Conservation (phyloP, 768 basidiomycete species). For the Lactarius vividus region DNA sequence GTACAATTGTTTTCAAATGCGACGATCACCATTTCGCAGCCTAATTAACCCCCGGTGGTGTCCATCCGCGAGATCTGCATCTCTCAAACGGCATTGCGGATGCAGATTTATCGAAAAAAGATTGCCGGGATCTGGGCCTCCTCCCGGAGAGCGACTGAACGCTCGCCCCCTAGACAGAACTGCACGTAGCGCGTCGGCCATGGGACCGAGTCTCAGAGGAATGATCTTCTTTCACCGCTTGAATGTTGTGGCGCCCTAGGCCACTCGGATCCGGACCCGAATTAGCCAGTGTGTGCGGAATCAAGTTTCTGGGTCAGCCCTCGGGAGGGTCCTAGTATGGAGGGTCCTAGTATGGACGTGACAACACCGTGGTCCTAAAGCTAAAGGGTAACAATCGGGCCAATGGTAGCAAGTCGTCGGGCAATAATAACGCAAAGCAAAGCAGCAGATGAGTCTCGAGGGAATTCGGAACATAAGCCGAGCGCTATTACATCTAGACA, state of each 20-base stretch:
- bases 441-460: background rate
- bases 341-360: background rate
- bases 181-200: background rate
- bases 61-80: background rate
- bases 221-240: background rate
- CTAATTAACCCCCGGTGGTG: background rate
- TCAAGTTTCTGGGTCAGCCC: background rate
- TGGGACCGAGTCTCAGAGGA: background rate
- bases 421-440: background rate
- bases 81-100: background rate
- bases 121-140: background rate
- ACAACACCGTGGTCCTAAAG: background rate
- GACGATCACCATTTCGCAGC: background rate
- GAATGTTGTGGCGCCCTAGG: background rate
- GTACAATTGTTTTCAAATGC: background rate
- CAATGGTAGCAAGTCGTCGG: background rate
- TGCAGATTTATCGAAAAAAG: no score
- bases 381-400: background rate
- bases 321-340: no score
- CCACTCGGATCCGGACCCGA: background rate
- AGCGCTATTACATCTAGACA: background rate
- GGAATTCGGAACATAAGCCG: background rate
- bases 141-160: background rate
- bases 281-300: background rate
- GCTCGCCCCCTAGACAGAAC: background rate